Conservation (phyloP, 1,139 yeast genomes). For the Debaryomyces udenii region DNA sequence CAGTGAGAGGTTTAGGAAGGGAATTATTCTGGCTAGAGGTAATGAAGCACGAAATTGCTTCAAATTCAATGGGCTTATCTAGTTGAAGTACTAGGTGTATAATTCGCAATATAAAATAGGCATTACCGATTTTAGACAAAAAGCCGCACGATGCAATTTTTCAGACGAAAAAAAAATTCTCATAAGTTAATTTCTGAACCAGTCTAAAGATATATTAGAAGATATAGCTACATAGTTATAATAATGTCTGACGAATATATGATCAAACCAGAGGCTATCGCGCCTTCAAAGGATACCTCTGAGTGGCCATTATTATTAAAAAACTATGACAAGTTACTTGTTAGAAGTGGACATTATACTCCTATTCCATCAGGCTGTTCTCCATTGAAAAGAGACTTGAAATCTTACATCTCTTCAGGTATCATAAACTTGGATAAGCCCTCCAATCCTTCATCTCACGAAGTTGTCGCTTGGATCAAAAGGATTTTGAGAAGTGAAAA, state of each 20-base stretch:
- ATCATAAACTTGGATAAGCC: conserved; percentile 97
- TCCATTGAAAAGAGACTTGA: conserved; percentile 91
- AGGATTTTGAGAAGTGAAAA: conserved; percentile 93
- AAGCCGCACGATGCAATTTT: conserved; percentile 28
- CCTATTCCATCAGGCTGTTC: conserved; percentile 96
- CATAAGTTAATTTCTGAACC: conserved; percentile 4
- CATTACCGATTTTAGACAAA: conserved; percentile 9
- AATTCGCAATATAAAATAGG: not conserved
- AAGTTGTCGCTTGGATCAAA: conserved; percentile 99
- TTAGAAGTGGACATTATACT: conserved; percentile 94
- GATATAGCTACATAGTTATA: conserved; percentile 5
- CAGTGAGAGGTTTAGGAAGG: conserved; percentile 68
- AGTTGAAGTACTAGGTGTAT: conserved; percentile 1
- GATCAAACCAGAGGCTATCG: conserved; percentile 87
- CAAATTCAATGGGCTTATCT: conserved; percentile 25
- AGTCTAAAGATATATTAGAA: conserved; percentile 5
- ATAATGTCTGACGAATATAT: conserved; percentile 66
- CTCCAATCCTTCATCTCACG: conserved; percentile 96
- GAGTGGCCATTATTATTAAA: conserved; percentile 95
- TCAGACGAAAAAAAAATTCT: conserved; percentile 9
- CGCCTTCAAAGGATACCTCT: conserved; percentile 83
- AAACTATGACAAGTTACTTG: conserved; percentile 90
- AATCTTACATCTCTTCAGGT: conserved; percentile 89
- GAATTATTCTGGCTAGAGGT: conserved; percentile 67
- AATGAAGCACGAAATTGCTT: conserved; percentile 36